Conservation (phyloP, 805 yeast genomes). For the Allodekkera sacchari region DNA sequence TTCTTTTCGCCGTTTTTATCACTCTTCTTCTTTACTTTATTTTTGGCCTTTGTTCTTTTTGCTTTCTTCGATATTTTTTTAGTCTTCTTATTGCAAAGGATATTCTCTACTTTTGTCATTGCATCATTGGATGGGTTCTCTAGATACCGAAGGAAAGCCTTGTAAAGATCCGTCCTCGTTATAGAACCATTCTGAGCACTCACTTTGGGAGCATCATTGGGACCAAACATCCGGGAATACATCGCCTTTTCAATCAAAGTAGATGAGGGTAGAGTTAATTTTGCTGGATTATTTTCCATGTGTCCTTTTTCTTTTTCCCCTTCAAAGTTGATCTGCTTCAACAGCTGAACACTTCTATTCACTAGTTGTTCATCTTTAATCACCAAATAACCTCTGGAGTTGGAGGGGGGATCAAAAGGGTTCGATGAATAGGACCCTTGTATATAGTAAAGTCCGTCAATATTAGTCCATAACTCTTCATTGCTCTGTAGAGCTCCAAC, state of each 20-base stretch:
- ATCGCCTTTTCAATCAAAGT: slow-evolving; percentile 27
- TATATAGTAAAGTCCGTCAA: slow-evolving; percentile 27
- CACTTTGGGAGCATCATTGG: not conserved
- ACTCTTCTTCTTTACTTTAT: slow-evolving; percentile 2
- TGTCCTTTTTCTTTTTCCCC: slow-evolving; percentile 6
- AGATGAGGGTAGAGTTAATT: no score
- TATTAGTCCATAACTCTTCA: slow-evolving; percentile 1
- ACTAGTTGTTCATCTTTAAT: slow-evolving; percentile 24
- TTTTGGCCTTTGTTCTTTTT: slow-evolving; percentile 1
- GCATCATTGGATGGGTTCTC: slow-evolving; percentile 1
- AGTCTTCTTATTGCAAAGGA: slow-evolving; percentile 6
- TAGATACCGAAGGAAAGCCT: slow-evolving; percentile 6
- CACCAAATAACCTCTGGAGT: slow-evolving; percentile 33
- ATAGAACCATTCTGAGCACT: slow-evolving; percentile 9
- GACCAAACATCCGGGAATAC: slow-evolving; percentile 22
- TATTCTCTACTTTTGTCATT: slow-evolving; percentile 9
- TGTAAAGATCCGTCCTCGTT: slow-evolving; percentile 6
- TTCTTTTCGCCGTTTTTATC: slow-evolving; percentile 1
- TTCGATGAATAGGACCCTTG: slow-evolving; percentile 30
- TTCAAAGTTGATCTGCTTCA: slow-evolving; percentile 21
- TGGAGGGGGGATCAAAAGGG: slow-evolving; percentile 31
- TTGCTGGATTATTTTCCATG: slow-evolving; percentile 15
- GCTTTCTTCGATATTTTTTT: not conserved
- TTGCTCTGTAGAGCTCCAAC: not conserved
- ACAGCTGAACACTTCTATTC: slow-evolving; percentile 19